Evolutionary conservation across 345 rosid species (phyloP), one percentile per base, ranked within the genome.

Genomic region (Erodium maritimum): DNA sequence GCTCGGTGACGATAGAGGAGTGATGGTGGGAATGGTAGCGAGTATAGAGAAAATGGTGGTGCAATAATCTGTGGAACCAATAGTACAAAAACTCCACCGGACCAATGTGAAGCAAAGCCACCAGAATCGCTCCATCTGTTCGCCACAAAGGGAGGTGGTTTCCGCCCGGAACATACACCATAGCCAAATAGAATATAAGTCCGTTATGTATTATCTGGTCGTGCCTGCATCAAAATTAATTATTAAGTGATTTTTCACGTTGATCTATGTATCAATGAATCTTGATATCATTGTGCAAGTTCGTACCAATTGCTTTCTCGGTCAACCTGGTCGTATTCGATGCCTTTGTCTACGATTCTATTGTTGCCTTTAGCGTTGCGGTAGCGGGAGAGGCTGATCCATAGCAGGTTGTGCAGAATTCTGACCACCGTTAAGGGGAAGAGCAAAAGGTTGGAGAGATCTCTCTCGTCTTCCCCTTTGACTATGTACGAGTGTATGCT

Each of bases 21-120:
- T 87, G 95, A 59, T 85, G 97, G 33, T 90, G 97, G n/a, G 97
- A 90, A 57, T 87, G 97, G 69, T 90, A 83, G 48, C 94, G 90
- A 29, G 90, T 75, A 74, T 90, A 90, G 59, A 90, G 90, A 60
- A 52, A 84, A 68, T 86, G 90, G 69, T 86, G 96, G 65, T 89
- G 96, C 5, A 89, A 68, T 19, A 84, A 88, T 54, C 80, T 65
- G 60, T 89, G 96, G 17, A 86, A 66, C 97, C 97, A 90, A 46
- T 84, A 90, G 67, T 86, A 86, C 1, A 86, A 70, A 55, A 90
- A 82, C 77, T 90, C 97, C 19, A 90, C 90, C 0, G 87, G 95
- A 2, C 95, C 95, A 0, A 76, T 66, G 34, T 90, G 95, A n/a
- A 90, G 74, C 18, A 86, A 21, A 2, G 54, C 42, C 5, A 72